Evolutionary conservation across 805 yeast genomes (phyloP).

Genomic region (Scheffersomyces amazonensis): DNA sequence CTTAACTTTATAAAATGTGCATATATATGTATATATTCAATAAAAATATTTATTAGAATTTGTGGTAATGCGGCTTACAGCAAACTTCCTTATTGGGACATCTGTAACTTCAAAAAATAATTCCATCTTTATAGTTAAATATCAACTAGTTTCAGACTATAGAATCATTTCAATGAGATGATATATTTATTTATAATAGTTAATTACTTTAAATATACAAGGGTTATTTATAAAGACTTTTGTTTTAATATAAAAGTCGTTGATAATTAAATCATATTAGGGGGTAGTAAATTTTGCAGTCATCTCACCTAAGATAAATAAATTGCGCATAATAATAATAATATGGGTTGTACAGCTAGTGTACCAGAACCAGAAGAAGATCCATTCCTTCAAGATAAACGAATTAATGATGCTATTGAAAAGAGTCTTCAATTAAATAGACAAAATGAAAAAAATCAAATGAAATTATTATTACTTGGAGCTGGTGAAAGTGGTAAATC

Average conservation of each 20-base stretch:
- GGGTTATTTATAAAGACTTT: too few relatives aligned
- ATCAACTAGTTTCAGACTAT: neutral
- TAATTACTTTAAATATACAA: too few relatives aligned
- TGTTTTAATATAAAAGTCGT: too few relatives aligned
- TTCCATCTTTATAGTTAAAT: neutral
- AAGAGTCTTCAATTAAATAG: slow-evolving; percentile 52
- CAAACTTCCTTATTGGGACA: neutral
- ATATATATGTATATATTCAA: neutral
- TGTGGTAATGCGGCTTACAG: neutral
- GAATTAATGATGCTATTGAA: slow-evolving; percentile 62
- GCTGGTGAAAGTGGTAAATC: slow-evolving; percentile 96
- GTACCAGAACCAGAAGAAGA: slow-evolving; percentile 43
- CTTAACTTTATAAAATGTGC: slow-evolving; percentile 15
- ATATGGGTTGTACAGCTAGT: slow-evolving; percentile 74
- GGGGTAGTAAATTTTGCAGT: neutral
- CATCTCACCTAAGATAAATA: too few relatives aligned
- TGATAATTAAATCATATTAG: too few relatives aligned
- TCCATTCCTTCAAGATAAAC: slow-evolving; percentile 52
- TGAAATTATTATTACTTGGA: slow-evolving; percentile 77
- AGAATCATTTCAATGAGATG: too few relatives aligned
- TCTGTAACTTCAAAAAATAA: neutral
- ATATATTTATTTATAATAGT: too few relatives aligned
- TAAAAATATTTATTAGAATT: too few relatives aligned
- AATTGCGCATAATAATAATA: neutral
- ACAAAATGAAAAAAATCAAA: slow-evolving; percentile 53